A percentile compares a stretch with the other conserved stretches of the same genome.
Conservation (phyloP, 1,139 yeast genomes). For the Debaryomyces fabryi region DNA sequence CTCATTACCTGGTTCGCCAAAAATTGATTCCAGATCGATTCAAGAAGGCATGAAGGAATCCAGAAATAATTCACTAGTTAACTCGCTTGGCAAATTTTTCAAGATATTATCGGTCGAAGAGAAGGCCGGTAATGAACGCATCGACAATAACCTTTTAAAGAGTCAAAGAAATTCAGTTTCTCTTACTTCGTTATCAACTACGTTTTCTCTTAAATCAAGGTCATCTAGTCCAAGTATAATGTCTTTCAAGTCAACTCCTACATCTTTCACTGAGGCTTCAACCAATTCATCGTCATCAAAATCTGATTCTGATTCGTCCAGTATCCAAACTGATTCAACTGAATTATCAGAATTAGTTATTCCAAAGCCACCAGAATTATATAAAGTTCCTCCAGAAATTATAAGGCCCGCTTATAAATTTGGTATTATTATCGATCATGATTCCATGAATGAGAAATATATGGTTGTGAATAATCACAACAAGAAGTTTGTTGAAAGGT, state of each 20-base stretch:
- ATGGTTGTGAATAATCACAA: slow-evolving; percentile 21
- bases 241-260: slow-evolving; percentile 46
- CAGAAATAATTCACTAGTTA: slow-evolving; percentile 34
- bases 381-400: slow-evolving; percentile 49
- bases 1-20: slow-evolving; percentile 29
- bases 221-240: slow-evolving; percentile 48
- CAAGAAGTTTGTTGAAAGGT: slow-evolving; percentile 7
- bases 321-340: slow-evolving; percentile 10
- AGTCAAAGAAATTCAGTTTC: slow-evolving; percentile 38
- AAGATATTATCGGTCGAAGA: slow-evolving; percentile 40
- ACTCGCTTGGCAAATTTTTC: slow-evolving; percentile 43
- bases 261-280: slow-evolving; percentile 43
- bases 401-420: slow-evolving; percentile 50
- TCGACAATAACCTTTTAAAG: slow-evolving; percentile 10
- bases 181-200: slow-evolving; percentile 42
- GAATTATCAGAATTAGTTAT: slow-evolving; percentile 8
- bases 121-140: slow-evolving; percentile 9
- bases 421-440: slow-evolving; percentile 49
- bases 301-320: slow-evolving; percentile 29
- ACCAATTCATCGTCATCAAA: slow-evolving; percentile 26
- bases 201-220: slow-evolving; percentile 37
- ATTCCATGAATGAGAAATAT: slow-evolving; percentile 40
- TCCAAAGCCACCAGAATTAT: slow-evolving; percentile 49
- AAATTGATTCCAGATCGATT: slow-evolving; percentile 13
- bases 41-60: slow-evolving; percentile 16